These are phyloP conservation scores for Cruciata laevipes DNA, from an alignment of 257 asterid species.

Conservation along the genomic window DNA sequence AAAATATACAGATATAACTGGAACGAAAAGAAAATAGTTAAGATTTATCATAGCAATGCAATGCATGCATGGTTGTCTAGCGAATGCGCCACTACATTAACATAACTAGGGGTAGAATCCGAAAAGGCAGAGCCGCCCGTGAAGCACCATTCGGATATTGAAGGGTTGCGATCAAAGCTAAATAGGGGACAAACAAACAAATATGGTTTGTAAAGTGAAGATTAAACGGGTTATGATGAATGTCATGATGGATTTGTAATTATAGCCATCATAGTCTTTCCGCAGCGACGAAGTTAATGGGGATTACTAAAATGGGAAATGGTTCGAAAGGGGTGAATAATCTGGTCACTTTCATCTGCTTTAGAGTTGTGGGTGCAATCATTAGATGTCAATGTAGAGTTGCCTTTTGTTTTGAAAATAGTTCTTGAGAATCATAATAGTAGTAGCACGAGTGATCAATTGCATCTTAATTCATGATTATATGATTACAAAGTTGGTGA, in stretches of 20 bases:
- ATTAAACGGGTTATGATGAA: constrained; percentile 17
- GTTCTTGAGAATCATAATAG: background rate
- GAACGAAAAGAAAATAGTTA: too few species aligned
- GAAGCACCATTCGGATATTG: background rate
- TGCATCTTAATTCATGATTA: background rate
- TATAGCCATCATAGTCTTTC: constrained; percentile 27
- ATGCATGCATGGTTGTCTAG: too few species aligned
- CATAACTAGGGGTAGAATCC: too few species aligned
- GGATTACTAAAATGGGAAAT: constrained; percentile 19
- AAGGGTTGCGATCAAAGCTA: background rate
- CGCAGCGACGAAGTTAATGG: constrained; percentile 19
- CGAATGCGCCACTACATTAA: too few species aligned
- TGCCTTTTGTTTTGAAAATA: constrained; percentile 12
- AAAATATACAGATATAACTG: too few species aligned
- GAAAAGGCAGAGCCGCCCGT: too few species aligned
- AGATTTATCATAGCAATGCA: too few species aligned
- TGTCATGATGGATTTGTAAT: constrained; percentile 31
- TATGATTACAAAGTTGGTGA: background rate
- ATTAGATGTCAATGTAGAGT: constrained; percentile 22
- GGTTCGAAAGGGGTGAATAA: constrained; percentile 18
- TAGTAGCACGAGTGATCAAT: background rate
- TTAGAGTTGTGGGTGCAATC: constrained; percentile 46
- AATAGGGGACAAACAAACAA: background rate
- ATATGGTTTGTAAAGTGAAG: constrained; percentile 17
- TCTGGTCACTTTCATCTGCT: constrained; percentile 16